Conservation (phyloP, 805 yeast genomes). For the Candida montana region DNA sequence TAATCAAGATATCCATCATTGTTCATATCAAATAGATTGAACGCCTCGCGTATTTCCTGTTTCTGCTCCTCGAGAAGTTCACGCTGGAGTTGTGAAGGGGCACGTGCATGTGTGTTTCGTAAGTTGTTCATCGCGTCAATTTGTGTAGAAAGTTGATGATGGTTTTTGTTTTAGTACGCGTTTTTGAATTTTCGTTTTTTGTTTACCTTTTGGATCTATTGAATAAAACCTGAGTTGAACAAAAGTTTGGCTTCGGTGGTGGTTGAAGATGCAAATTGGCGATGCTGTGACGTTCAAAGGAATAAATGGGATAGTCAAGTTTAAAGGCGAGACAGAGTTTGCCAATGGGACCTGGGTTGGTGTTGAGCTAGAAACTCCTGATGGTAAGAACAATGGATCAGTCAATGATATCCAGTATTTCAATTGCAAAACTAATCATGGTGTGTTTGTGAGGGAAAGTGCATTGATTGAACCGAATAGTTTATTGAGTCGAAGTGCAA, state of each 20-base stretch:
- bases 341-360: conserved; percentile 77
- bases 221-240: neutral
- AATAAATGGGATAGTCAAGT: conserved; percentile 41
- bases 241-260: neutral
- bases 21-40: conserved; percentile 86
- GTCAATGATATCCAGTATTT: conserved; percentile 59
- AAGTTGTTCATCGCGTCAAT: conserved; percentile 2
- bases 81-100: conserved; percentile 40
- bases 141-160: no score
- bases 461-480: conserved; percentile 17
- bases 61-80: conserved; percentile 82
- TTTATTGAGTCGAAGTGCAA: neutral
- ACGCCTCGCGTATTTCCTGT: conserved; percentile 90
- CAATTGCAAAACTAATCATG: conserved; percentile 46
- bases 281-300: conserved; percentile 15
- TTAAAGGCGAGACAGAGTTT: conserved; percentile 49
- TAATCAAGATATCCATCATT: conserved; percentile 85
- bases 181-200: neutral
- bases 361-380: conserved; percentile 66
- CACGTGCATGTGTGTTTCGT: conserved; percentile 17
- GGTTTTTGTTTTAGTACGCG: conserved; percentile 1
- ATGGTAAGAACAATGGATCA: conserved; percentile 79
- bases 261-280: conserved; percentile 9
- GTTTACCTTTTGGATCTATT: neutral
- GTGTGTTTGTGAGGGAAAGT: conserved; percentile 45